Evolutionary conservation across 306 rosid genomes (phyloP), one percentile per base, ranked within the genome.

Genomic region (Astragalus glycyphyllos): DNA sequence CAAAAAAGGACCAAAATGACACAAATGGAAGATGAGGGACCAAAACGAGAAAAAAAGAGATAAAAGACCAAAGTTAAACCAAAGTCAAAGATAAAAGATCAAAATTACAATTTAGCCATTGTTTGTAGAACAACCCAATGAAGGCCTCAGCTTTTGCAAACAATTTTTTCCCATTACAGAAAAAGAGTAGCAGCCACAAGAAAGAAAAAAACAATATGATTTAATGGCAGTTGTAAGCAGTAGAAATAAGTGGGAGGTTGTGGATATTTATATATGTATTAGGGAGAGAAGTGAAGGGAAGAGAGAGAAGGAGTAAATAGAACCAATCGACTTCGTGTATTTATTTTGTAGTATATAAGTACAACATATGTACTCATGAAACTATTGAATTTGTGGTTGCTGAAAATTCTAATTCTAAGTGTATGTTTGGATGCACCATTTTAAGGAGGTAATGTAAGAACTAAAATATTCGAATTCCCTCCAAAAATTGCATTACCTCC

Each of bases 201-300:
- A 6, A 50, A 55, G 75, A 23, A 42, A 66, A 51, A 72, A 62
- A 44, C 50, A 76, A 6, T 63, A 76, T 65, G 63, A 38, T 31
- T 16, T 11, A 60, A 53, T 26, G 72, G 82, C 29, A 47, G 78
- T 54, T 63, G 59, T 62, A 72, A 62, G 80, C 14, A 44, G 80
- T 66, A 56, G 63, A 60, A 80, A 54, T 45, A 15, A 61, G 66
- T 29, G 58, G 54, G 47, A 51, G 78, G 47, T 48, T 50, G n/a
- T 41, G 71, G 57, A 70, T 50, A 29, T 58, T 29, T 62, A 79
- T 74, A 83, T 17, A 40, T 40, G 11, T 40, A 10, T 40, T 8
- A 11, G 14, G 29, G 35, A 15, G 12, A 10, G 9, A 32, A 34
- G 76, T 58, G 23, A 58, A 8, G 12, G 12, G 31, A 26, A 46